Evolutionary conservation across 306 rosid species (phyloP), one percentile per base, ranked within the genome.

Genomic region (Mucuna pruriens): DNA sequence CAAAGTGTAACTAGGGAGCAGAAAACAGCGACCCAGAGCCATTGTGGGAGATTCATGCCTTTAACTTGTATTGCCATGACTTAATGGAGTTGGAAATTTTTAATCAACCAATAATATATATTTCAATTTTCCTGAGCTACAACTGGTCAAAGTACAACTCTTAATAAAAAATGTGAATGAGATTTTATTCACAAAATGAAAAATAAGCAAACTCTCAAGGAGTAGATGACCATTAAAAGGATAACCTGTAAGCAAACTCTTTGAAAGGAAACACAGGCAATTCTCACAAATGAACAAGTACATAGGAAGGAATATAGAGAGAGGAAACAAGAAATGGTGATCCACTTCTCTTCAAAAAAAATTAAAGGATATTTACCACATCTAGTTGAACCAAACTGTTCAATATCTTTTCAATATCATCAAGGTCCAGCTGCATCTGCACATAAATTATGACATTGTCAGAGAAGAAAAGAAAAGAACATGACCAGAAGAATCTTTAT

Each of bases 371-470:
- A 77, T 87, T 71, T 88, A 95, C 99, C 99, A 90, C 90, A 79
- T 93, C 99, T 52, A 95, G 83, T 84, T 87, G 89, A 85, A 93
- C 86, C 85, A 89, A 84, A 80, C 81, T 64, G 80, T 79, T 73
- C 67, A 93, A 63, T 81, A 89, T 87, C 76, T 82, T 80, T 71
- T 90, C 95, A 80, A 91, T 84, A 65, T 89, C 90, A 65, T 89
- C 94, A 79, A 95, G 86, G 80, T 90, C 93, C 85, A 74, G 87
- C 82, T 87, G 97, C 90, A 93, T 91, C 99, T 95, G 97, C 81
- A 49, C 51, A 78, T 9, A 7, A 85, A 86, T 72, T 17, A 63
- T 36, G 69, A 79, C 60, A 83, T 58, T 22, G 64, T 26, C 72
- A 62, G 84, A 63, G 45, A 80, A 54, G 26, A 68, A 17, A 79